Conservation (phyloP, 192 early-diverging fungal genomes). For the Coemansia sp. region DNA sequence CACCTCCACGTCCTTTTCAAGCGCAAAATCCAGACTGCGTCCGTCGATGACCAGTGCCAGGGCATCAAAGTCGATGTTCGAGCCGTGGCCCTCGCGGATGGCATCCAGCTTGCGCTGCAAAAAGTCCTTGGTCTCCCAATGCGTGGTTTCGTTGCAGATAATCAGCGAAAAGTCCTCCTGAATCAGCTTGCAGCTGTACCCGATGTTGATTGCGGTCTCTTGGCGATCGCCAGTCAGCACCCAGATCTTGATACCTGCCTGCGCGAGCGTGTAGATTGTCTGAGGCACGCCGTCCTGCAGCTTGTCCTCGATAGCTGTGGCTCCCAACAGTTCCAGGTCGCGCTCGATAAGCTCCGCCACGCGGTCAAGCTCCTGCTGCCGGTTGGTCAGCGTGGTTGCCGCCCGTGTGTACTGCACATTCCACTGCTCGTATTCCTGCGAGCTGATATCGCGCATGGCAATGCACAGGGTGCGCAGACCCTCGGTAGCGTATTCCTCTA, state of each 20-base stretch:
- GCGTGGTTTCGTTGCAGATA: conserved; percentile 86
- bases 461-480: conserved; percentile 95
- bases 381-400: conserved; percentile 87
- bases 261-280: conserved; percentile 92
- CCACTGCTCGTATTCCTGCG: conserved; percentile 87
- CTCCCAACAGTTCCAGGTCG: conserved; percentile 87
- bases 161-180: conserved; percentile 96
- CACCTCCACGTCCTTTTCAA: conserved; percentile 80
- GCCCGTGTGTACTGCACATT: conserved; percentile 79
- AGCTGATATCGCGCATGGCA: conserved; percentile 88
- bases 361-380: conserved; percentile 82
- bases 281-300: conserved; percentile 99
- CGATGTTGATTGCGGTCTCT: conserved; percentile 99
- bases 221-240: conserved; percentile 97
- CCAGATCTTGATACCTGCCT: conserved; percentile 96
- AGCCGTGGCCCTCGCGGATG: conserved; percentile 61
- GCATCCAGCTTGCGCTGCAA: conserved; percentile 83
- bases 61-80: conserved; percentile 60
- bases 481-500: conserved; percentile 95
- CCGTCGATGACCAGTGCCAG: conserved; percentile 97
- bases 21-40: conserved; percentile 85
- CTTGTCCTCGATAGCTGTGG: conserved; percentile 98
- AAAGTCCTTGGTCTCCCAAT: conserved; percentile 91
- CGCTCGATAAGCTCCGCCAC: conserved; percentile 96
- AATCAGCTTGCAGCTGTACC: conserved; percentile 93